A percentile compares a stretch with the other conserved stretches of the same genome.
Conservation (phyloP, 2,329 filamentous ascomycete species). For the Magnaporthales sp. region DNA sequence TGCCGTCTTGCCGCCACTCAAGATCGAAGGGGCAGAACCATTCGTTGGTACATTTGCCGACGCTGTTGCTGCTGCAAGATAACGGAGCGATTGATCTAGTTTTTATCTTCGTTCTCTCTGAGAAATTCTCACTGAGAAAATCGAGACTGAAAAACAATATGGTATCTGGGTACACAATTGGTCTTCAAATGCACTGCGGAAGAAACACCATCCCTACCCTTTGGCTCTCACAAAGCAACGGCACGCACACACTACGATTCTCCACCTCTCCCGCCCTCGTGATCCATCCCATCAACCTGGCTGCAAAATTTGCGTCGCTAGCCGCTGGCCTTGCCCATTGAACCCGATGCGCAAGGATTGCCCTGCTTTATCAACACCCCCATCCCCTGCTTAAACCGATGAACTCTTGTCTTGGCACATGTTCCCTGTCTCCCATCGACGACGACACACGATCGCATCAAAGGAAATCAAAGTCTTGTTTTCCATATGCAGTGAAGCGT, state of each 20-base stretch:
- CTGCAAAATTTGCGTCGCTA: neutral
- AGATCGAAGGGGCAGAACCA: conserved; percentile 29
- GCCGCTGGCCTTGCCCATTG: neutral
- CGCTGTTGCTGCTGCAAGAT: conserved; percentile 15
- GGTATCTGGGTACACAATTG: neutral
- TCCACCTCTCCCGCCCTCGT: neutral
- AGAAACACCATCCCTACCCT: neutral
- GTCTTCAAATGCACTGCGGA: neutral
- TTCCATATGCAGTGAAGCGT: neutral
- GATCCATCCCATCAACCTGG: neutral
- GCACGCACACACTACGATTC: neutral
- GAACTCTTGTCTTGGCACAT: neutral
- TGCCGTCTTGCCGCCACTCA: conserved; percentile 24
- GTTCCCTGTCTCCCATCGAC: neutral
- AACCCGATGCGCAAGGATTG: neutral
- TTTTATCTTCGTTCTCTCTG: neutral
- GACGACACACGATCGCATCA: neutral
- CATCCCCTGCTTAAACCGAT: neutral
- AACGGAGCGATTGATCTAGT: neutral
- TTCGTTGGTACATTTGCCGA: conserved; percentile 54
- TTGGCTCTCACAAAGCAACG: neutral
- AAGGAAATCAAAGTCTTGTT: neutral
- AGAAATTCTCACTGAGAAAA: too few relatives aligned
- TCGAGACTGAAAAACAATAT: neutral
- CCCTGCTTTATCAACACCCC: neutral